Base-by-base conservation (phyloP, 2,329 filamentous ascomycete genomes). In the Aspergillus japonicus region DNA sequence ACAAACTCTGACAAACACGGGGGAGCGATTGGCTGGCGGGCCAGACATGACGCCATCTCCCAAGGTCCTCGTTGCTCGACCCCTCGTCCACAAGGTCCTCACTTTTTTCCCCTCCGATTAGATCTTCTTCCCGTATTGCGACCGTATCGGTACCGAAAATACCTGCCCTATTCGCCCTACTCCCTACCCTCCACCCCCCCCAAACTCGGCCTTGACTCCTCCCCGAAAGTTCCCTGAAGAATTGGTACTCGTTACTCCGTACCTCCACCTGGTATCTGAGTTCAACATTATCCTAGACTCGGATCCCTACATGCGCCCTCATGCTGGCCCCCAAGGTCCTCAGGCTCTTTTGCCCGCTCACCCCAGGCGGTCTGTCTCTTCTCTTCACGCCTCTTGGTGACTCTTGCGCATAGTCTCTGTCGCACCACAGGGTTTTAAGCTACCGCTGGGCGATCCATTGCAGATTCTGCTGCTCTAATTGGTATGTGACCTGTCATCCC, bases 21-120 rank as follows among this genome's bases (percentile, higher is more conserved):
- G n/a, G 24, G 11, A 29, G 23, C 24, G 11, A 55, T 55, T 55
- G 42, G 53, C 53, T 48, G 24, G 11, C 11, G n/a, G n/a, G 26
- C 5, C 10, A 4, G 14, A 14, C 42, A 55, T 55, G 53, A 55
- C 53, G 53, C 53, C 53, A 55, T 55, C 29, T 26, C 69, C 65
- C 73, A 75, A 74, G 73, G 72, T 75, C 70, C 71, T 63, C 33
- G 26, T 29, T 29, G 7, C 26, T 29, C 26, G 26, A 29, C 33
- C 33, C 33, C 33, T 35, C 68, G 64, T 60, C 56, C 53, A 59
- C 62, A 65, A 61, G 59, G 64, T 69, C 58, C 60, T 58, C 58
- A 35, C 12, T 16, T 19, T 44, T 19, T 44, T 44, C 16, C 39
- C 39, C 26, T 21, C 53, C 26, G 53, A 55, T 55, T 48, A 55